Conservation (phyloP, 2,329 filamentous ascomycete species). For the Chaetomiaceae sp. region DNA sequence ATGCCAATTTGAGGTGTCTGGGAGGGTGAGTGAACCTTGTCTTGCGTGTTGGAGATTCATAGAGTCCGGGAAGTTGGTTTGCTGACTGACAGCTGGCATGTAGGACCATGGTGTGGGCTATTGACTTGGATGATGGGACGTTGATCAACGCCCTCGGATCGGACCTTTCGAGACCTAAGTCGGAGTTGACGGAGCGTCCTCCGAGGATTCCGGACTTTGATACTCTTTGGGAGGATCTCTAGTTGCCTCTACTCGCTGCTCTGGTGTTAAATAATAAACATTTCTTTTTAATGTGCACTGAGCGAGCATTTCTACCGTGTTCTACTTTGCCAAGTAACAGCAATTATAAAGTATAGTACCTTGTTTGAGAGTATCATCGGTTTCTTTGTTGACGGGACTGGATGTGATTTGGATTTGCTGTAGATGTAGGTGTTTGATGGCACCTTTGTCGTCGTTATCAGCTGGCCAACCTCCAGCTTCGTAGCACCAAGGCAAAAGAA, state of each 20-base stretch:
- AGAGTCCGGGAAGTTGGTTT: background rate
- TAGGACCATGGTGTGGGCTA: slow-evolving; percentile 2
- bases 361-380: too few species aligned
- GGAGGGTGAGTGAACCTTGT: slow-evolving; percentile 1
- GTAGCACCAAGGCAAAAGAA: too few species aligned
- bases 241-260: background rate
- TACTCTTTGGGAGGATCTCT: background rate
- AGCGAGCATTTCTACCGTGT: too few species aligned
- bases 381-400: too few species aligned
- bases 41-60: background rate
- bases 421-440: too few species aligned
- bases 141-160: slow-evolving; percentile 1
- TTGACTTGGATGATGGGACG: slow-evolving; percentile 2
- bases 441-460: too few species aligned
- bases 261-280: too few species aligned
- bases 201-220: background rate
- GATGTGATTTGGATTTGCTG: too few species aligned
- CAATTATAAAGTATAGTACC: too few species aligned
- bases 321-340: too few species aligned
- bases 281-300: too few species aligned
- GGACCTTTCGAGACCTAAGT: background rate
- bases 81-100: background rate
- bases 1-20: slow-evolving; percentile 3
- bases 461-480: too few species aligned
- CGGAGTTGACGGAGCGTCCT: background rate